A percentile compares a stretch with the other conserved stretches of the same genome.
Evolutionary conservation across 768 basidiomycete genomes (phyloP).

Genomic region (Melanogaster broomeanus): DNA sequence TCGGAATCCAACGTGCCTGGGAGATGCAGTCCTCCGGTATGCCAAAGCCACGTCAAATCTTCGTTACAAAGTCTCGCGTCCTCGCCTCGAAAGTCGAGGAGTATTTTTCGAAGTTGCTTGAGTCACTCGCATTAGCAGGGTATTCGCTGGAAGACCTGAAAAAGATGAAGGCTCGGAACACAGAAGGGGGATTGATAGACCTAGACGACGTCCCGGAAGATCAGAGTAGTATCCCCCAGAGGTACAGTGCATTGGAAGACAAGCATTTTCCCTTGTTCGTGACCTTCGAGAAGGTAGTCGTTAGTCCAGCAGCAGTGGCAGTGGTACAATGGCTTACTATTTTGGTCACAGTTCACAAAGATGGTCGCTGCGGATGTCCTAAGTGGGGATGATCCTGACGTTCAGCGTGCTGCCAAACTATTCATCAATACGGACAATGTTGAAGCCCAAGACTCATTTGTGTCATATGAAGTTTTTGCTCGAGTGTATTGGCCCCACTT

Average conservation of each 20-base stretch:
- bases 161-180: conserved; percentile 19
- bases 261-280: conserved; percentile 70
- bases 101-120: conserved; percentile 55
- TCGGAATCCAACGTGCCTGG: conserved; percentile 63
- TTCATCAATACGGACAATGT: conserved; percentile 18
- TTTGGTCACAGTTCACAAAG: conserved; percentile 15
- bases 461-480: conserved; percentile 52
- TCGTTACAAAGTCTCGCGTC: conserved; percentile 69
- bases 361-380: conserved; percentile 30
- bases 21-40: conserved; percentile 32
- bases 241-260: conserved; percentile 57
- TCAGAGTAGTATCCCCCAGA: conserved; percentile 36
- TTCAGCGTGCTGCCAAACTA: conserved; percentile 3
- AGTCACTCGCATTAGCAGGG: conserved; percentile 41
- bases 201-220: conserved; percentile 36
- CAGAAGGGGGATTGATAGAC: conserved; percentile 36
- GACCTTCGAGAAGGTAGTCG: conserved; percentile 59
- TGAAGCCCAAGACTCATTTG: conserved; percentile 21
- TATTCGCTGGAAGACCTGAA: conserved; percentile 42
- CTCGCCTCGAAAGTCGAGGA: conserved; percentile 73
- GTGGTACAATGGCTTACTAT: not conserved
- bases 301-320: not conserved
- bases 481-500: conserved; percentile 62
- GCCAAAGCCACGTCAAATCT: conserved; percentile 62
- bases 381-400: conserved; percentile 2